Evolutionary conservation across 805 yeast genomes (phyloP), one percentile per base, ranked within the genome.

Genomic region (Schwanniomyces yamadae): DNA sequence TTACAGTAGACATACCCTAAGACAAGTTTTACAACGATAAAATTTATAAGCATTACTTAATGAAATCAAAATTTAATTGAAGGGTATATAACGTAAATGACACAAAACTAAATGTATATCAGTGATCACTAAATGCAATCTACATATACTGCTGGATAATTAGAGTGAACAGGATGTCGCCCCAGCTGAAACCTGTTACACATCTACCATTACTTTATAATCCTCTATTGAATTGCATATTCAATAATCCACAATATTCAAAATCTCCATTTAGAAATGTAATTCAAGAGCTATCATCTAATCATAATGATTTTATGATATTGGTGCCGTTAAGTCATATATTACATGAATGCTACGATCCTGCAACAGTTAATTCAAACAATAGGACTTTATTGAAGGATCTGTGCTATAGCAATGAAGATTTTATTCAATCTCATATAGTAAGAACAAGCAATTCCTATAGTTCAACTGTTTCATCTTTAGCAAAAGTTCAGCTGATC

Each of bases 351-450:
- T 45, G 47, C 31, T 49, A 47, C 25, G 71, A 67, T 40, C 59
- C 64, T 11, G 36, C 50, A 5, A 40, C 55, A 3, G 44, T 46
- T 15, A 40, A 33, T 15, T 36, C 54, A 3, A 37, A 50, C 8
- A 40, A 41, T 18, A 56, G 68, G 7, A 35, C 55, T 1, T 51
- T 69, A 2, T 67, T 78, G 36, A 54, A 50, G 3, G 85, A 80
- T 2, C 55, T 78, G 10, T 80, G 86, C 52, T 73, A 73, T 40
- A 42, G 44, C 33, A 69, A 66, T 25, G 75, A 74, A 22, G 84
- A 79, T 17, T 84, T 83, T 52, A 61, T 83, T 6, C 70, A 71
- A 31, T 74, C 84, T 2, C 91, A 84, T 53, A 72, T 84, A 16
- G 56, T 83, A 13, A 55, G 67, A 30, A 60, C 50, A 16, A 48